Percentiles rank a stretch among this genome's conserved stretches.
phyloP scores from a whole-genome alignment of 1,139 yeast genomes.

The Zygosaccharomyces pseudobailii region DNA sequence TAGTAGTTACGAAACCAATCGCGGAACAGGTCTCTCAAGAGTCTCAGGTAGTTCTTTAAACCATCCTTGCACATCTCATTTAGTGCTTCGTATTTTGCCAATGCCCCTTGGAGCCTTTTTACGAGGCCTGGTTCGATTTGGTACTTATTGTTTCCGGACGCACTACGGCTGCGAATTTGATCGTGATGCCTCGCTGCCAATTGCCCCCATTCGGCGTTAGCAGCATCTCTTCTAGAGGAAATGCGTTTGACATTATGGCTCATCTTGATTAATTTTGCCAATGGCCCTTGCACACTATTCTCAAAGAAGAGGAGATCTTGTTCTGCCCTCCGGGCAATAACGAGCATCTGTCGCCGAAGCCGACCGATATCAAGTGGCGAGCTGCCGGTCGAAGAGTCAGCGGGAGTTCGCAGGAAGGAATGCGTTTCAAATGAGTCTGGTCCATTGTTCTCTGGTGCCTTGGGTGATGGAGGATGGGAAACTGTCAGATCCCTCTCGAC shows the following conservation, averaged over 20 bases:
- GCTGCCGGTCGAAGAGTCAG: not conserved
- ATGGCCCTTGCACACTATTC: conserved; percentile 11
- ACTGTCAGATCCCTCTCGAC: conserved; percentile 8
- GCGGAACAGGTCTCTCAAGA: conserved; percentile 9
- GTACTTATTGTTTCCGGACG: not conserved
- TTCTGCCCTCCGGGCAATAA: conserved; percentile 12
- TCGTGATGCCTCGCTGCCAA: conserved; percentile 11
- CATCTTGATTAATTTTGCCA: conserved; percentile 8
- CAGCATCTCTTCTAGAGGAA: conserved; percentile 14
- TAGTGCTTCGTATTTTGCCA: conserved; percentile 17
- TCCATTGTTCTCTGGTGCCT: conserved; percentile 1
- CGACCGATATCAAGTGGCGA: conserved; percentile 10
- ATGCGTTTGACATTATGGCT: conserved; percentile 14
- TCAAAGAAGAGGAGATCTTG: conserved; percentile 15
- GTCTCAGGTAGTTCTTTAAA: conserved; percentile 11
- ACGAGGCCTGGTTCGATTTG: conserved; percentile 4
- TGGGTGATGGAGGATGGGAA: conserved; percentile 1
- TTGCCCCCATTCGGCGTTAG: conserved; percentile 10
- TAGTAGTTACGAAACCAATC: conserved; percentile 22
- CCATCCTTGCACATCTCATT: conserved; percentile 18
- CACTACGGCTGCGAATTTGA: conserved; percentile 5
- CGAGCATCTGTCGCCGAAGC: conserved; percentile 12
- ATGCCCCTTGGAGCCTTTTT: conserved; percentile 11
- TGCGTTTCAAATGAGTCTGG: conserved; percentile 4
- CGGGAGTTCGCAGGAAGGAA: not conserved